These are phyloP conservation scores for Thermochaetoides thermophila DNA, from an alignment of 495 filamentous ascomycete genomes.

Conservation along the genomic window DNA sequence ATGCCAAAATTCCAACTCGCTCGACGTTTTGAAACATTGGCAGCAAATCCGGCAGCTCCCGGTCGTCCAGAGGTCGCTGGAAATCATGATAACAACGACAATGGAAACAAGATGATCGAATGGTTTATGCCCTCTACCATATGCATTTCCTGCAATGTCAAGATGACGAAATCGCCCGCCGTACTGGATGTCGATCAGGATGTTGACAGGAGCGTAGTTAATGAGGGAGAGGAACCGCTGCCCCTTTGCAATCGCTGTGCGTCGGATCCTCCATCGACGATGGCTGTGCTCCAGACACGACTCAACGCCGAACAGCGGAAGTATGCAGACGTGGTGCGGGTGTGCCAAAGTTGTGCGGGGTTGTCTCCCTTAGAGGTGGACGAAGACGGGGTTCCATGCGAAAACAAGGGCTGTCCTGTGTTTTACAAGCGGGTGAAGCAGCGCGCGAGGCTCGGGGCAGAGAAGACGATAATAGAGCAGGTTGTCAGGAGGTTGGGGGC, in stretches of 20 bases:
- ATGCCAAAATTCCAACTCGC: constrained; percentile 84
- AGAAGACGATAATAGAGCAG: constrained; percentile 40
- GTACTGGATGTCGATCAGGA: background rate
- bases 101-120: constrained; percentile 52
- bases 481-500: constrained; percentile 37
- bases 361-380: constrained; percentile 45
- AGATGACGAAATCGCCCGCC: constrained; percentile 23
- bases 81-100: background rate
- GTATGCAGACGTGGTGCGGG: constrained; percentile 46
- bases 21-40: constrained; percentile 36
- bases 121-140: constrained; percentile 68
- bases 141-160: constrained; percentile 63
- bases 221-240: constrained; percentile 2
- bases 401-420: constrained; percentile 83
- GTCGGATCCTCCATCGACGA: constrained; percentile 36
- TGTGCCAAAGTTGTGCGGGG: constrained; percentile 74
- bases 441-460: constrained; percentile 40
- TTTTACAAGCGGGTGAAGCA: constrained; percentile 78
- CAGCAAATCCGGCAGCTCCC: background rate
- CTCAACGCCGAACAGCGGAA: constrained; percentile 50
- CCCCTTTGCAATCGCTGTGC: constrained; percentile 51
- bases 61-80: background rate
- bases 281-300: constrained; percentile 45
- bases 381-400: constrained; percentile 50
- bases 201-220: background rate